Conservation (phyloP, 441 rosid genomes). For the Adansonia madagascariensis region DNA sequence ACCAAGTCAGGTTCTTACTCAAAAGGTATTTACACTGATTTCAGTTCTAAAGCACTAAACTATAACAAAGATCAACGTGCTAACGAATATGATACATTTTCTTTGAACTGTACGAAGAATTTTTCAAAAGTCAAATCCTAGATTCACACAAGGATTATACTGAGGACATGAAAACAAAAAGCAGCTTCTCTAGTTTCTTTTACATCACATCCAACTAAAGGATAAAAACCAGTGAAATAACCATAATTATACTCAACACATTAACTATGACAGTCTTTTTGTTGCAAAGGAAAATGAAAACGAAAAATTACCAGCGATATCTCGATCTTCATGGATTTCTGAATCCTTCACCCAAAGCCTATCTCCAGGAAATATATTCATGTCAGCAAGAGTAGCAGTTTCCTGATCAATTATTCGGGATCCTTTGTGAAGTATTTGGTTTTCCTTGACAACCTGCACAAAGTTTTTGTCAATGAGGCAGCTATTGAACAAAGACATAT, state of each 20-base stretch:
- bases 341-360: constrained; percentile 98
- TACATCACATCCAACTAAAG: neutral
- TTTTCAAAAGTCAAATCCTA: neutral
- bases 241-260: neutral
- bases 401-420: constrained; percentile 76
- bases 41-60: neutral
- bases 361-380: constrained; percentile 94
- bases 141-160: neutral
- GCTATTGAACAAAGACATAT: constrained; percentile 4
- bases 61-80: neutral
- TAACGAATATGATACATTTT: neutral
- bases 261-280: neutral
- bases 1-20: neutral
- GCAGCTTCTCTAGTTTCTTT: neutral
- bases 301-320: constrained; percentile 83
- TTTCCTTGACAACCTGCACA: constrained; percentile 92
- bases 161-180: constrained; percentile 4
- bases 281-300: neutral
- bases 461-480: constrained; percentile 14
- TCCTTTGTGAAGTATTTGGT: constrained; percentile 93
- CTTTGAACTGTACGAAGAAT: neutral
- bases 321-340: constrained; percentile 91
- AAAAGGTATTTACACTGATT: neutral
- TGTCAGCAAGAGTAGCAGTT: constrained; percentile 93
- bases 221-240: neutral